These are phyloP conservation scores for Zygosaccharomyces pseudobailii DNA, from an alignment of 1,139 yeast genomes.

Conservation along the genomic window DNA sequence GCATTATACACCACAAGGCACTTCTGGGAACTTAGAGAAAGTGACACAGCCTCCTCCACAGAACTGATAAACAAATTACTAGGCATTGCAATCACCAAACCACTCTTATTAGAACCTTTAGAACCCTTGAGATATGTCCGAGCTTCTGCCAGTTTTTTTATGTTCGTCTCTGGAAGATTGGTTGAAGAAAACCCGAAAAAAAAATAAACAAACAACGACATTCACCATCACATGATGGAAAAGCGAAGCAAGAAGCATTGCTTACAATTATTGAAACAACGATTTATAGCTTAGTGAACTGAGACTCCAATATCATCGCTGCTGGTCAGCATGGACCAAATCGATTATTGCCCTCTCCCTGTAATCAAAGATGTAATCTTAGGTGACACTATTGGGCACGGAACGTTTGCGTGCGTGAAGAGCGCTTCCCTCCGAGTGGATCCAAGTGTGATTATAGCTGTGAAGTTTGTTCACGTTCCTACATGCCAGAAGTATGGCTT, in stretches of 20 bases:
- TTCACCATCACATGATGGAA: neutral
- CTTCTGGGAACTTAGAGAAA: conserved; percentile 19
- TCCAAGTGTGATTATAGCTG: conserved; percentile 42
- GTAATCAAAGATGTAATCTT: conserved; percentile 35
- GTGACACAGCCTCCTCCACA: conserved; percentile 24
- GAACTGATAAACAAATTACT: conserved; percentile 18
- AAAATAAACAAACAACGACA: neutral
- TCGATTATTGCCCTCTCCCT: conserved; percentile 33
- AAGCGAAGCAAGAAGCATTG: neutral
- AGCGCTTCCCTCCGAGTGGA: conserved; percentile 32
- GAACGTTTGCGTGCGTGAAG: conserved; percentile 44
- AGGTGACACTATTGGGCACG: conserved; percentile 44
- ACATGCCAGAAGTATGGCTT: conserved; percentile 44
- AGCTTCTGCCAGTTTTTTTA: too few relatives aligned
- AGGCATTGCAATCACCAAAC: conserved; percentile 18
- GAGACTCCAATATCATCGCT: neutral
- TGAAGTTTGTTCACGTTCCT: conserved; percentile 51
- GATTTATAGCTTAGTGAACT: neutral
- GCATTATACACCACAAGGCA: conserved; percentile 25
- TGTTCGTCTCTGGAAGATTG: too few relatives aligned
- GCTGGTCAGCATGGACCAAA: neutral
- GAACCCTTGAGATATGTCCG: neutral
- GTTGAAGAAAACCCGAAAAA: neutral
- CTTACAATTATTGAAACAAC: neutral
- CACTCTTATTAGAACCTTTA: neutral